Percentiles rank a stretch among this genome's conserved stretches.
Conservation (phyloP, 306 rosid genomes). For the Acacia acuminata region DNA sequence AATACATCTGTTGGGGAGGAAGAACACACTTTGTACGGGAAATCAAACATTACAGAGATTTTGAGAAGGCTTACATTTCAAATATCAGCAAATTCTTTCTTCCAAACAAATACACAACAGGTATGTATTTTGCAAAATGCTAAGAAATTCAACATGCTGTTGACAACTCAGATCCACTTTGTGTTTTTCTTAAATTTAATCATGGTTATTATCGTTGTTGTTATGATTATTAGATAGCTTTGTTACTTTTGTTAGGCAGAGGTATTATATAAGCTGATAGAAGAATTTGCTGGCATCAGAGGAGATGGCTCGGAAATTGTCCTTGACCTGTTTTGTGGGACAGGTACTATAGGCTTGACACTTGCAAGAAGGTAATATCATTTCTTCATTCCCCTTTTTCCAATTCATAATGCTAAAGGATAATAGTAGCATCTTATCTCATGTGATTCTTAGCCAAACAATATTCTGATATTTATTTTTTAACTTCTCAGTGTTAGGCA, state of each 20-base stretch:
- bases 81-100: slow-evolving; percentile 97
- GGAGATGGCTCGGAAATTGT: slow-evolving; percentile 91
- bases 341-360: slow-evolving; percentile 94
- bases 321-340: slow-evolving; percentile 98
- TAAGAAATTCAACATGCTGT: slow-evolving; percentile 10
- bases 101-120: slow-evolving; percentile 94
- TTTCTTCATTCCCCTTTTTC: slow-evolving; percentile 18
- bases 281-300: slow-evolving; percentile 74
- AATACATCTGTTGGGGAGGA: slow-evolving; percentile 94
- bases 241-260: slow-evolving; percentile 68
- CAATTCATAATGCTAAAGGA: slow-evolving; percentile 12
- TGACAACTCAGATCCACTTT: slow-evolving; percentile 5
- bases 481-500: slow-evolving; percentile 62
- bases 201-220: slow-evolving; percentile 10
- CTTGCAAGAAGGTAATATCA: slow-evolving; percentile 76
- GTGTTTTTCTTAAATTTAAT: slow-evolving; percentile 30
- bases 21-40: slow-evolving; percentile 83
- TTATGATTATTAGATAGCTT: slow-evolving; percentile 17
- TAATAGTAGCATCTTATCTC: slow-evolving; percentile 16
- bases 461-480: slow-evolving; percentile 8
- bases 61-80: slow-evolving; percentile 89
- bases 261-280: slow-evolving; percentile 81
- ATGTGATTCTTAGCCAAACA: neutral
- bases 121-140: slow-evolving; percentile 44
- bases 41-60: slow-evolving; percentile 79